Evolutionary conservation across 108 stramenopile genomes (phyloP).

Genomic region (Cyclotella baltica): DNA sequence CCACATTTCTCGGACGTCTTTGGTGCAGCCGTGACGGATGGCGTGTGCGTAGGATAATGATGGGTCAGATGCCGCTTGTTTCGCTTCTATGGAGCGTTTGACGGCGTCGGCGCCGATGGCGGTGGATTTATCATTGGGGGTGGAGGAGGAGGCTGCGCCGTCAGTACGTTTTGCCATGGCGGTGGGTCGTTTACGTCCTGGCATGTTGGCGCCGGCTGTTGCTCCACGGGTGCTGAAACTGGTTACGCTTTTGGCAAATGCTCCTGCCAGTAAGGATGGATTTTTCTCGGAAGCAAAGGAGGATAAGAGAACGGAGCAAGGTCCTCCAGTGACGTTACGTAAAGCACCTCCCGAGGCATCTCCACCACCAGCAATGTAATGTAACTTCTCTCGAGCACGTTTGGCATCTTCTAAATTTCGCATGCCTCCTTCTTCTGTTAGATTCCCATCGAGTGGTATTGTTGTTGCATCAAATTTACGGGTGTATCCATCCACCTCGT

Average conservation of each 20-base stretch:
- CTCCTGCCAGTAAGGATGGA: conserved; percentile 51
- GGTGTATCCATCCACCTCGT: conserved; percentile 83
- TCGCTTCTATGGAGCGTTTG: conserved; percentile 54
- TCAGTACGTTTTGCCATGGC: conserved; percentile 38
- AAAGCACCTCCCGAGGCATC: conserved; percentile 14
- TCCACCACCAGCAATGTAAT: conserved; percentile 54
- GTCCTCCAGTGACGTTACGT: conserved; percentile 43
- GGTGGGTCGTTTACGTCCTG: conserved; percentile 58
- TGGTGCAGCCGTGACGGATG: conserved; percentile 87
- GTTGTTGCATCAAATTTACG: conserved; percentile 61
- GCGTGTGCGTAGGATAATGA: conserved; percentile 73
- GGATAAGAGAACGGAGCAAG: conserved; percentile 65
- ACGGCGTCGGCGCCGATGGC: conserved; percentile 29
- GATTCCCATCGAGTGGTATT: conserved; percentile 71
- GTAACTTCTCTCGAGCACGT: conserved; percentile 72
- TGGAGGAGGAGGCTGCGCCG: background rate
- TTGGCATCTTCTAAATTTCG: conserved; percentile 69
- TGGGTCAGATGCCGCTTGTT: conserved; percentile 74
- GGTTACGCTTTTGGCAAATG: conserved; percentile 54
- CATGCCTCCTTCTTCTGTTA: conserved; percentile 48
- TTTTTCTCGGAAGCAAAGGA: conserved; percentile 73
- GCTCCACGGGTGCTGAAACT: conserved; percentile 14
- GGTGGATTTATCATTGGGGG: conserved; percentile 11
- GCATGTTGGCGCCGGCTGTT: conserved; percentile 11
- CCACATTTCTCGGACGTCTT: conserved; percentile 84